These are phyloP conservation scores for Nannizziopsis barbatae DNA, from an alignment of 2,329 filamentous ascomycete genomes.

Conservation along the genomic window DNA sequence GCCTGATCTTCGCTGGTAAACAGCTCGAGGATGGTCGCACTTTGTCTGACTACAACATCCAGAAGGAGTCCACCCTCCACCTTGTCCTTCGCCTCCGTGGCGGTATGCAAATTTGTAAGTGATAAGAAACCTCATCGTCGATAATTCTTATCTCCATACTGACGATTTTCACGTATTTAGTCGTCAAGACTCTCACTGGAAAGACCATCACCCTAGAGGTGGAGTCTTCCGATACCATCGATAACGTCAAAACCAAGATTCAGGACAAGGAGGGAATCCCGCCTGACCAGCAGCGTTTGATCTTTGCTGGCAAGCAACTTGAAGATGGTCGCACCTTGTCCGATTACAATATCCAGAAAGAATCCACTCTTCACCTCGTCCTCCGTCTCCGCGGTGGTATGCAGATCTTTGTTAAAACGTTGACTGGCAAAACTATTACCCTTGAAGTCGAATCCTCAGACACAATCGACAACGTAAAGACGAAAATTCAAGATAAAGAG, in stretches of 20 bases:
- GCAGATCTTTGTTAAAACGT: conserved; percentile 48
- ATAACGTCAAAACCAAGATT: conserved; percentile 95
- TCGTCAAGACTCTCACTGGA: conserved; percentile 50
- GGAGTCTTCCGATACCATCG: conserved; percentile 72
- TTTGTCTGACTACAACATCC: conserved; percentile 46
- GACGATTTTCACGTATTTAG: conserved; percentile 20
- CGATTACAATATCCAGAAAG: conserved; percentile 96
- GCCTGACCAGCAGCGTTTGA: conserved; percentile 88
- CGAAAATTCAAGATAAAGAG: conserved; percentile 70
- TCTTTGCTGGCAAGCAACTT: conserved; percentile 92
- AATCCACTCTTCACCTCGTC: conserved; percentile 73
- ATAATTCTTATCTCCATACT: conserved; percentile 4
- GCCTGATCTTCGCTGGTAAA: conserved; percentile 48
- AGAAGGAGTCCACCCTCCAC: conserved; percentile 58
- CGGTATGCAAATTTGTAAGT: conserved; percentile 53
- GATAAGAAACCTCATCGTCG: neutral
- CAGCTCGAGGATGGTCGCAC: conserved; percentile 49
- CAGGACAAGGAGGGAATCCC: conserved; percentile 97
- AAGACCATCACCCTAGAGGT: conserved; percentile 58
- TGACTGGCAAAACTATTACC: conserved; percentile 83
- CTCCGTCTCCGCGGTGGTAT: conserved; percentile 76
- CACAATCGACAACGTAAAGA: conserved; percentile 90
- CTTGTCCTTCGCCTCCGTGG: conserved; percentile 62
- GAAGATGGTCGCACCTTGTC: conserved; percentile 84
- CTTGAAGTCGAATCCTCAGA: conserved; percentile 80